Evolutionary conservation across 495 filamentous ascomycete species (phyloP).

Genomic region (Tuber borchii): DNA sequence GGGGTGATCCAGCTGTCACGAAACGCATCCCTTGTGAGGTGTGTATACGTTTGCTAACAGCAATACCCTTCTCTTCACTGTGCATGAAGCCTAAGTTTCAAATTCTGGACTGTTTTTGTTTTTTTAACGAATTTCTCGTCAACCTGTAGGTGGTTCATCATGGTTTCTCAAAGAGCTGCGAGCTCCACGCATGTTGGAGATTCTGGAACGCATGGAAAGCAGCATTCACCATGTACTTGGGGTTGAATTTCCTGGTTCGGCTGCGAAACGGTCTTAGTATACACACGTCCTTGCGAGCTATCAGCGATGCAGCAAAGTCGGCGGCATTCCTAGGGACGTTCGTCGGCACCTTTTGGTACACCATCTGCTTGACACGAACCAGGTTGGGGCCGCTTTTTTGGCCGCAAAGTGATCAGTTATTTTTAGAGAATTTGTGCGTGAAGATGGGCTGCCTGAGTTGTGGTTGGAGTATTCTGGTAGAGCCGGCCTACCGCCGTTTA

Average conservation of each 20-base stretch:
- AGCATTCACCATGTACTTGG: conserved; percentile 73
- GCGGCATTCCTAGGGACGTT: conserved; percentile 79
- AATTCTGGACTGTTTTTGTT: background rate
- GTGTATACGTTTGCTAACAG: conserved; percentile 7
- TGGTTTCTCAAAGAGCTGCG: conserved; percentile 68
- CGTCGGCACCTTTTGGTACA: conserved; percentile 79
- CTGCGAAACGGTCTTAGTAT: conserved; percentile 50
- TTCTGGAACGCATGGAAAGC: conserved; percentile 67
- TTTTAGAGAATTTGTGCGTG: conserved; percentile 64
- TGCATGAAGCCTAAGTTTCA: conserved; percentile 16
- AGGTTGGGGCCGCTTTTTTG: conserved; percentile 69
- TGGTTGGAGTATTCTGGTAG: conserved; percentile 77
- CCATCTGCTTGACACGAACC: conserved; percentile 74
- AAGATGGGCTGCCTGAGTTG: conserved; percentile 69
- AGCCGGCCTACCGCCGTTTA: conserved; percentile 60
- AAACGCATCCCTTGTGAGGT: conserved; percentile 73
- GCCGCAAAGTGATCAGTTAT: conserved; percentile 44
- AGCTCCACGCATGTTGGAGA: conserved; percentile 65
- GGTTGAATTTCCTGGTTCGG: conserved; percentile 64
- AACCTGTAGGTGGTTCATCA: conserved; percentile 64
- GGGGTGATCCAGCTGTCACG: conserved; percentile 69
- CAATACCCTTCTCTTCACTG: background rate
- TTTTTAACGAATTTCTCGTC: conserved; percentile 7
- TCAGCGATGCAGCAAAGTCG: conserved; percentile 60
- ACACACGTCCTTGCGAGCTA: conserved; percentile 46